Percentiles rank a stretch among this genome's conserved stretches.
These are phyloP conservation scores for Macrolepiota albuminosa DNA, from an alignment of 768 basidiomycete species.

Conservation along the genomic window DNA sequence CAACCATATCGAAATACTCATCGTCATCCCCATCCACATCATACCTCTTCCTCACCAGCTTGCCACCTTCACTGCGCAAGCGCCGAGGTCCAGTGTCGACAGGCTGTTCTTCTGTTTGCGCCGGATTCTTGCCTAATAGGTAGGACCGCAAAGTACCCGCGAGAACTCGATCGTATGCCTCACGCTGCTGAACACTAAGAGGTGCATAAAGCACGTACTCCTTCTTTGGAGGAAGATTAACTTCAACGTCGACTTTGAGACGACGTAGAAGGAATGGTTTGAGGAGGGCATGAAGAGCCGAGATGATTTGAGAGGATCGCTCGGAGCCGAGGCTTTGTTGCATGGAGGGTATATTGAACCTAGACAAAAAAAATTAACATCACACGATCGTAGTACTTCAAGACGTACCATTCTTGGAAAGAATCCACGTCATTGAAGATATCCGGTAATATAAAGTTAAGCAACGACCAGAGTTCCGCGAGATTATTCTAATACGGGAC, in stretches of 20 bases:
- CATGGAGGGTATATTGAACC: conserved; percentile 71
- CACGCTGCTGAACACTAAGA: conserved; percentile 75
- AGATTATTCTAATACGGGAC: conserved; percentile 79
- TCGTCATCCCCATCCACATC: conserved; percentile 59
- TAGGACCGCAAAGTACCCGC: conserved; percentile 66
- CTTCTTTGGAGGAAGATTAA: conserved; percentile 82
- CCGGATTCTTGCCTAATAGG: conserved; percentile 37
- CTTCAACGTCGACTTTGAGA: conserved; percentile 83
- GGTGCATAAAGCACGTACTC: conserved; percentile 95
- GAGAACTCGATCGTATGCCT: conserved; percentile 78
- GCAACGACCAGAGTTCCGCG: conserved; percentile 88
- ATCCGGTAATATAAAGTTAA: conserved; percentile 94
- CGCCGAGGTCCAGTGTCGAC: conserved; percentile 23
- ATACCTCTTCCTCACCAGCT: conserved; percentile 39
- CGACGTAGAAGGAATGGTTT: conserved; percentile 94
- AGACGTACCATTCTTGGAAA: conserved; percentile 80
- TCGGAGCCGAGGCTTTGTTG: conserved; percentile 50
- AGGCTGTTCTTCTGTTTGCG: conserved; percentile 17
- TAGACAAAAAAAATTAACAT: conserved; percentile 21
- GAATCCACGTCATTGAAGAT: conserved; percentile 86
- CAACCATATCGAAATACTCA: conserved; percentile 60
- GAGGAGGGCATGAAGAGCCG: conserved; percentile 82
- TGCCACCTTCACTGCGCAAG: conserved; percentile 28
- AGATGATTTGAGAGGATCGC: conserved; percentile 64
- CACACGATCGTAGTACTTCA: background rate